phyloP scores from a whole-genome alignment of 1,284 basidiomycete genomes.

The Polyporus tsugae region DNA sequence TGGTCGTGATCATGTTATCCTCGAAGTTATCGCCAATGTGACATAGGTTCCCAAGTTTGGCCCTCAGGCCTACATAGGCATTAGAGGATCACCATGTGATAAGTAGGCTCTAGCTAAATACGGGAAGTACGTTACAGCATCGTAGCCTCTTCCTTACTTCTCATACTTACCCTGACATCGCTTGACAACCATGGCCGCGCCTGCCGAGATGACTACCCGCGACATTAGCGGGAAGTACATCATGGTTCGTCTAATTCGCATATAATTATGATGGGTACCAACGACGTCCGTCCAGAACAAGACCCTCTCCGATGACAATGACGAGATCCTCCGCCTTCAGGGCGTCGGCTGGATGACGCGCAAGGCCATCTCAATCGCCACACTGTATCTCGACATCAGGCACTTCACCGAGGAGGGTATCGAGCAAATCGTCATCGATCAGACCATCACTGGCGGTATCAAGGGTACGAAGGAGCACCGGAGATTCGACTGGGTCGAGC shows the following conservation, averaged over 20 bases:
- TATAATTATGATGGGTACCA: neutral
- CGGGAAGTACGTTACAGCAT: slow-evolving; percentile 1
- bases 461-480: slow-evolving; percentile 62
- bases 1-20: slow-evolving; percentile 18
- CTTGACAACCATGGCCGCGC: slow-evolving; percentile 55
- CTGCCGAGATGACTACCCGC: slow-evolving; percentile 57
- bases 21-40: slow-evolving; percentile 22
- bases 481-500: slow-evolving; percentile 58
- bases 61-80: slow-evolving; percentile 1
- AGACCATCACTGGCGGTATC: slow-evolving; percentile 67
- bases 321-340: slow-evolving; percentile 66
- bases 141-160: neutral
- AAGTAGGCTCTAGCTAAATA: slow-evolving; percentile 27
- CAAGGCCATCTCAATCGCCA: slow-evolving; percentile 59
- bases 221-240: slow-evolving; percentile 53
- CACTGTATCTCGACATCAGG: slow-evolving; percentile 61
- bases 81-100: slow-evolving; percentile 28
- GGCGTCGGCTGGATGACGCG: slow-evolving; percentile 70
- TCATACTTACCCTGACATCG: slow-evolving; percentile 7
- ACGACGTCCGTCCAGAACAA: slow-evolving; percentile 54
- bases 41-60: slow-evolving; percentile 4
- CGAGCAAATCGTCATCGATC: slow-evolving; percentile 70
- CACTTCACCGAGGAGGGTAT: slow-evolving; percentile 66
- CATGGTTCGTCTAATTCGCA: slow-evolving; percentile 30
- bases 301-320: slow-evolving; percentile 59